Evolutionary conservation across 148 eudicot species (phyloP).

Genomic region (Chenopodium album): DNA sequence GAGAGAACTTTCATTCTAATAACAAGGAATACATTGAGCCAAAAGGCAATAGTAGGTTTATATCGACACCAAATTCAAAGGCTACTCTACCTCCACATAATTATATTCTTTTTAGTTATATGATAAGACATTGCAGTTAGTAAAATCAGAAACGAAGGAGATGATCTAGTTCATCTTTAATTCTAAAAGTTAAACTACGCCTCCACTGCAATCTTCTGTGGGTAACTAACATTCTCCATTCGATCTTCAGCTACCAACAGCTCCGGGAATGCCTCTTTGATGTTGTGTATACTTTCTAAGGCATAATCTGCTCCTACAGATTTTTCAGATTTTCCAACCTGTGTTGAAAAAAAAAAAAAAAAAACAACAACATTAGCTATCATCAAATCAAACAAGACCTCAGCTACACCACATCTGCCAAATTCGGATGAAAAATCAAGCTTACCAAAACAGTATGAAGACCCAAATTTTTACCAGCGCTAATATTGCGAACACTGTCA

Average conservation of each 20-base stretch:
- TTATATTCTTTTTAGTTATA: background rate
- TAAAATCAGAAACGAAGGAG: background rate
- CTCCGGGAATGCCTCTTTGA: slow-evolving; percentile 84
- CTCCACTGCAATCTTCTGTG: slow-evolving; percentile 55
- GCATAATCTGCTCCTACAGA: slow-evolving; percentile 66
- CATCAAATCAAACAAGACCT: background rate
- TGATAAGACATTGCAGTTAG: background rate
- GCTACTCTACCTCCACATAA: background rate
- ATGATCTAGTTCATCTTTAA: background rate
- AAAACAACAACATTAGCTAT: background rate
- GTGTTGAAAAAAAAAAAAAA: background rate
- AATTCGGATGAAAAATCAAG: background rate
- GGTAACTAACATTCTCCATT: slow-evolving; percentile 38
- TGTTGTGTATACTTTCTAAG: slow-evolving; percentile 86
- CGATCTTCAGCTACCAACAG: slow-evolving; percentile 56
- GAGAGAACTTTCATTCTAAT: background rate
- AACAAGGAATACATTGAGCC: background rate
- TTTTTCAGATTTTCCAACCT: slow-evolving; percentile 78
- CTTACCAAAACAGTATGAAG: slow-evolving; percentile 81
- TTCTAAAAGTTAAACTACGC: slow-evolving; percentile 37
- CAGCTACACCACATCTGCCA: background rate
- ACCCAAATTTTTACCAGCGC: slow-evolving; percentile 57
- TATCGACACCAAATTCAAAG: background rate
- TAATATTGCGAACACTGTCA: slow-evolving; percentile 74
- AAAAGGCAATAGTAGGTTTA: background rate